phyloP scores from a whole-genome alignment of 345 rosid genomes.

The Eucalyptus curtisii region DNA sequence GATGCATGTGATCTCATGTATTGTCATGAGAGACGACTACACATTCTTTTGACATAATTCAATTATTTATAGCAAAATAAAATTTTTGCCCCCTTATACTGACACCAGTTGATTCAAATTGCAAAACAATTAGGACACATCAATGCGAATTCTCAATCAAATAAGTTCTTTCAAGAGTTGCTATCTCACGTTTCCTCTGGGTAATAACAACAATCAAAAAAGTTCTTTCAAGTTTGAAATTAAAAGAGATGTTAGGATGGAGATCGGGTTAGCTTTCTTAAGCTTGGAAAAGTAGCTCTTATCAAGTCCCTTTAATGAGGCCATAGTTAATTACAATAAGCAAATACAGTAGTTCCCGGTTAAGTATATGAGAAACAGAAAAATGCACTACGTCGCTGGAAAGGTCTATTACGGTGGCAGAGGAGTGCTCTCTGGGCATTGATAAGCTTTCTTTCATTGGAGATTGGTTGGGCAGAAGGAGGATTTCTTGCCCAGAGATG shows the following conservation, averaged over 20 bases:
- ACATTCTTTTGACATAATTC: not conserved
- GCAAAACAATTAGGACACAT: not conserved
- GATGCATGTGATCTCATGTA: not conserved
- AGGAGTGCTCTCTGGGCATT: not conserved
- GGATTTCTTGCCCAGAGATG: not conserved
- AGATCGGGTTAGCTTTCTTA: not conserved
- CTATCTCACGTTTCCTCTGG: rapidly evolving
- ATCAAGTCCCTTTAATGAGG: not conserved
- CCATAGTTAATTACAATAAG: not conserved
- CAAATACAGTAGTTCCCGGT: not conserved
- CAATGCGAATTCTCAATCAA: not conserved
- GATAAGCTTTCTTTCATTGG: not conserved
- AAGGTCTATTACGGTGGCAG: not conserved
- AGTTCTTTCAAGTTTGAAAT: not conserved
- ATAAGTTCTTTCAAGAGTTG: not conserved
- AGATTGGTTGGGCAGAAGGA: not conserved
- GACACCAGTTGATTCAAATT: not conserved
- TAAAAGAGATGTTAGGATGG: not conserved
- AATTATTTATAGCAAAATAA: not conserved
- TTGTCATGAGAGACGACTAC: not conserved
- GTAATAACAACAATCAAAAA: not conserved
- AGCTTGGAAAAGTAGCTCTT: not conserved
- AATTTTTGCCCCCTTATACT: not conserved
- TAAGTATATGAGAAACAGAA: not conserved
- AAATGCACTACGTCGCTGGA: not conserved